Percentiles rank a stretch among this genome's conserved stretches.
phyloP scores from a whole-genome alignment of 23 red algal species.

The Porphyridium purpureum region DNA sequence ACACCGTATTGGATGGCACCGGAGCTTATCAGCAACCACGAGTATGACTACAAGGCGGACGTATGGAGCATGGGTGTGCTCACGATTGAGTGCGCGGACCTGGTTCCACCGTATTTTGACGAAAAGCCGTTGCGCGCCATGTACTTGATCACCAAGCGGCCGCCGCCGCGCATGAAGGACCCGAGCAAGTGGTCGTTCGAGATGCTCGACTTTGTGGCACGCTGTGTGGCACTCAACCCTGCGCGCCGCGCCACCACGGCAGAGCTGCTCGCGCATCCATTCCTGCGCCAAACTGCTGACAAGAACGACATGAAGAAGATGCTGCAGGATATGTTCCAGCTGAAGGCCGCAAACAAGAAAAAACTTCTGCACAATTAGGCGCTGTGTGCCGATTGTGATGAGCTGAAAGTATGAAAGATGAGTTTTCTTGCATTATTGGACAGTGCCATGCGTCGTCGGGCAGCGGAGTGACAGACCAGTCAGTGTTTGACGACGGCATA shows the following conservation, averaged over 20 bases:
- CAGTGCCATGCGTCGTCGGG: too few relatives aligned
- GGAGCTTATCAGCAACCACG: constrained; percentile 66
- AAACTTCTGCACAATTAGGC: too few relatives aligned
- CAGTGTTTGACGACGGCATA: too few relatives aligned
- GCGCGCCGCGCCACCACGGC: constrained; percentile 34
- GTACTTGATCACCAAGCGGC: constrained; percentile 74
- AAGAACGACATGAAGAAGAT: constrained; percentile 6
- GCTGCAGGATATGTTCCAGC: too few relatives aligned
- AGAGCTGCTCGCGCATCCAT: constrained; percentile 71
- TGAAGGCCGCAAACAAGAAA: too few relatives aligned
- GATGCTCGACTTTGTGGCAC: constrained; percentile 65
- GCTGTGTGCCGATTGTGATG: too few relatives aligned
- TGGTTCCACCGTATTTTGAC: constrained; percentile 66
- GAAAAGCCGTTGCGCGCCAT: constrained; percentile 82
- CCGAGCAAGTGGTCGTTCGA: constrained; percentile 36
- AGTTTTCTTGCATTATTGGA: too few relatives aligned
- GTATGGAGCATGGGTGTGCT: constrained; percentile 89
- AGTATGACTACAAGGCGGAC: constrained; percentile 91
- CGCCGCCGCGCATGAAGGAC: constrained; percentile 44
- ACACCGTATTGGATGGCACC: constrained; percentile 99
- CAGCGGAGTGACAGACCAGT: too few relatives aligned
- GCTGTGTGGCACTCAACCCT: constrained; percentile 63
- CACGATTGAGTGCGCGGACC: constrained; percentile 83
- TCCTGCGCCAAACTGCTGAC: constrained; percentile 33
- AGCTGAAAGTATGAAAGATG: too few relatives aligned